Evolutionary conservation across 805 yeast species (phyloP), one percentile per base, ranked within the genome.

Genomic region (Ogataea methylovora): DNA sequence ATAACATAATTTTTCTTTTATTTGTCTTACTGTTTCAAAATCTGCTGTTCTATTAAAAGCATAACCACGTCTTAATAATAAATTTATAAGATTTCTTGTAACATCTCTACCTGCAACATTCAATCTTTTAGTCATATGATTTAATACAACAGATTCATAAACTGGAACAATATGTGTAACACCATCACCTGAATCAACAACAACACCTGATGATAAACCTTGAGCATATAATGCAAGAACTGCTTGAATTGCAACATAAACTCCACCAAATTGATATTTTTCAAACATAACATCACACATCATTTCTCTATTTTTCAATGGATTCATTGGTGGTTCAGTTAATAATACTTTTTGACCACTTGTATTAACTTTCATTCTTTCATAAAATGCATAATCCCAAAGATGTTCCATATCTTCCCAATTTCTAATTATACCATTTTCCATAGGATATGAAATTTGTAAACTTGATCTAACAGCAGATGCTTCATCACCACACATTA

Each of bases 321-420:
- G 98, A 57, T 92, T 92, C 92, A 92, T 82, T 41, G 98, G 98
- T 14, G 98, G 97, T 65, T 92, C 98, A 1, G 98, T 92, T 42
- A 92, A 67, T 46, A 92, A 68, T 29, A 92, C 76, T 59, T 90
- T 90, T 48, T 76, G 73, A 32, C 88, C 94, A 24, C 57, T 55
- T 6, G 84, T 69, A 54, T 84, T 81, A 36, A 84, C 67, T 54
- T 85, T 73, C 85, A 92, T 80, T 52, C 84, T 76, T 49, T 90
- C 94, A 63, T 82, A 84, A 59, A 92, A 90, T 15, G 97, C 90
- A 59, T 90, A 92, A 62, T 92, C 95, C 98, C 98, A 92, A 40
- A 92, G 69, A 50, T 88, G 88, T 51, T 86, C 95, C 97, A 92
- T 92, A 58, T 92, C 98, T 49, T 88, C 95, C 98, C 98, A 92